Conservation (phyloP, 2,329 filamentous ascomycete genomes). For the Curvularia sp. region DNA sequence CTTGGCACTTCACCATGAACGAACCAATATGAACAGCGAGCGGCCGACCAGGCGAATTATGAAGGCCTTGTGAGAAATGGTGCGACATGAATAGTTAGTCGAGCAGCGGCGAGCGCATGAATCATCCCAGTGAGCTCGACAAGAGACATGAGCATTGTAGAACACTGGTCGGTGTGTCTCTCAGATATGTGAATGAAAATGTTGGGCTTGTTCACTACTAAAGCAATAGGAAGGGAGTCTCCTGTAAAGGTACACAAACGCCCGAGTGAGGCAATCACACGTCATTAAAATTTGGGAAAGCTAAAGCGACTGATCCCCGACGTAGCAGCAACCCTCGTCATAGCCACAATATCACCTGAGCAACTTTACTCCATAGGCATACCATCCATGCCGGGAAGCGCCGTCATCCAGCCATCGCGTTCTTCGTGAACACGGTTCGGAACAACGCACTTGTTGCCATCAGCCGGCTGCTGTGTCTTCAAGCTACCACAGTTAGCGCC, state of each 20-base stretch:
- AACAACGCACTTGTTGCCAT: conserved; percentile 33
- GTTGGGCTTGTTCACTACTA: background rate
- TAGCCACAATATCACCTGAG: background rate
- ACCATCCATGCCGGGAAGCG: conserved; percentile 28
- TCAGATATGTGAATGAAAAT: background rate
- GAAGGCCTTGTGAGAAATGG: background rate
- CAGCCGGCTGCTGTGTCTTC: conserved; percentile 34
- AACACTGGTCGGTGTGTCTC: background rate
- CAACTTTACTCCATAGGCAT: conserved; percentile 13
- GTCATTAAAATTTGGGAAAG: background rate
- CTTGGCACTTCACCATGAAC: background rate
- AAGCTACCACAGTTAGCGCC: conserved; percentile 36
- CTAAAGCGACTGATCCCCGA: background rate
- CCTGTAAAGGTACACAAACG: background rate
- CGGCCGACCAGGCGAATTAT: background rate
- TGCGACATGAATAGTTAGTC: background rate
- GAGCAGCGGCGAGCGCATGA: background rate
- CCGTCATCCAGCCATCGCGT: conserved; percentile 30
- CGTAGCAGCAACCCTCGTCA: too few species aligned
- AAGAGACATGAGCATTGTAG: background rate
- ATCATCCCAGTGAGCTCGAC: background rate
- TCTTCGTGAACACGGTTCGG: conserved; percentile 36
- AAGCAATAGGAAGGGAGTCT: background rate
- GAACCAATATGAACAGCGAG: background rate
- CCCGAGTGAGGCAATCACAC: background rate